Evolutionary conservation across 257 asterid species (phyloP).

Genomic region (Lithospermum erythrorhizon): DNA sequence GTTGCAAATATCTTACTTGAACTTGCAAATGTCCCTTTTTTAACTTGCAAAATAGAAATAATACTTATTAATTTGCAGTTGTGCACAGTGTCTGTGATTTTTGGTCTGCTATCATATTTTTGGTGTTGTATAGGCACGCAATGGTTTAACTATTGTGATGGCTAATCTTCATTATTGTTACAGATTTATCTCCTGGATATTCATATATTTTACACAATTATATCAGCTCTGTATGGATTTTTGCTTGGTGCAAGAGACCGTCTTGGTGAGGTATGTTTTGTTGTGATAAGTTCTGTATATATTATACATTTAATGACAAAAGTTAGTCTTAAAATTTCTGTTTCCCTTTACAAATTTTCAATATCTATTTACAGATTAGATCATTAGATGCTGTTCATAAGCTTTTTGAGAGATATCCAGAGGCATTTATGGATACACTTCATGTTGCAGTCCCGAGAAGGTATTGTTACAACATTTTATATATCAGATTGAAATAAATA

Average conservation of each 20-base stretch:
- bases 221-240: slow-evolving; percentile 86
- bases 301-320: not conserved
- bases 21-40: no score
- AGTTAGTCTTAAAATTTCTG: not conserved
- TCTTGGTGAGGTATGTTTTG: slow-evolving; percentile 70
- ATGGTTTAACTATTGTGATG: not conserved
- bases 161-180: slow-evolving; percentile 5
- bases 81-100: not conserved
- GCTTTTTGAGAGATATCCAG: slow-evolving; percentile 86
- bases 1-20: no score
- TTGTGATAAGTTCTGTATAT: not conserved
- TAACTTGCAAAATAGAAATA: not conserved
- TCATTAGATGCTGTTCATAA: slow-evolving; percentile 89
- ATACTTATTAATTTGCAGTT: no score
- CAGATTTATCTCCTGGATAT: slow-evolving; percentile 91
- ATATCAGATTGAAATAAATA: not conserved
- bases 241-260: slow-evolving; percentile 96
- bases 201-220: slow-evolving; percentile 77
- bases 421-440: slow-evolving; percentile 81
- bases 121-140: not conserved
- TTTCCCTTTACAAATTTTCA: slow-evolving; percentile 5
- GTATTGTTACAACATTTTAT: slow-evolving; percentile 19
- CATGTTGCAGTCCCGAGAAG: slow-evolving; percentile 53
- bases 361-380: slow-evolving; percentile 62
- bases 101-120: no score